Percentiles rank a stretch among this genome's conserved stretches.
Evolutionary conservation across 2,329 filamentous ascomycete species (phyloP).

Genomic region (Paecilomyces formosus): DNA sequence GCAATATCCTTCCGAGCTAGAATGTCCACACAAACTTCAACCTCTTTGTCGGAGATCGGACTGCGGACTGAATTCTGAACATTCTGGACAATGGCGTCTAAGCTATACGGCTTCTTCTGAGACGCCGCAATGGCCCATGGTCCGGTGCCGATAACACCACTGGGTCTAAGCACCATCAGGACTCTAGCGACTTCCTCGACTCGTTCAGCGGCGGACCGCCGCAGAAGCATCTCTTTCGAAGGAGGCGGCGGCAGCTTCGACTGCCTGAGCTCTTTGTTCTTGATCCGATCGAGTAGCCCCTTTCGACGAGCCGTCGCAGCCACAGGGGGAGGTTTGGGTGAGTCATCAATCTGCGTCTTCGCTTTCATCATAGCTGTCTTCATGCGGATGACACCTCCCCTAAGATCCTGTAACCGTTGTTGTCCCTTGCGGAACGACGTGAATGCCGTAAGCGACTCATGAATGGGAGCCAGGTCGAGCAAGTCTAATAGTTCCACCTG

Average conservation of each 20-base stretch:
- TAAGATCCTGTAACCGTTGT: slow-evolving; percentile 33
- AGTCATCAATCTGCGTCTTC: slow-evolving; percentile 11
- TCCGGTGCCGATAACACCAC: slow-evolving; percentile 23
- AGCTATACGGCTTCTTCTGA: slow-evolving; percentile 57
- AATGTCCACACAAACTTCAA: slow-evolving; percentile 40
- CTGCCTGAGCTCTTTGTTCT: slow-evolving; percentile 55
- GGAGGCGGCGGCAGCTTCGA: slow-evolving; percentile 40
- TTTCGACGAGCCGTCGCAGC: slow-evolving; percentile 37
- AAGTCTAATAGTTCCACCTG: slow-evolving; percentile 24
- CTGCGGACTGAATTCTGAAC: slow-evolving; percentile 58
- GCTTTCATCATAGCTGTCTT: slow-evolving; percentile 25
- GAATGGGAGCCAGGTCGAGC: slow-evolving; percentile 26
- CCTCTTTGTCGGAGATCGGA: slow-evolving; percentile 43
- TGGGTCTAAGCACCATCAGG: slow-evolving; percentile 53
- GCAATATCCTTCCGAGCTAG: slow-evolving; percentile 41
- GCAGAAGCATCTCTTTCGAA: slow-evolving; percentile 50
- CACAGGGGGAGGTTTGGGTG: slow-evolving; percentile 16
- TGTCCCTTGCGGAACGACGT: slow-evolving; percentile 31
- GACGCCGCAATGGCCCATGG: slow-evolving; percentile 23
- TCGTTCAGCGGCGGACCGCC: slow-evolving; percentile 59
- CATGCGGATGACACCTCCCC: slow-evolving; percentile 28
- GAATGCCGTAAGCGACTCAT: slow-evolving; percentile 28
- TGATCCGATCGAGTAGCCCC: slow-evolving; percentile 68
- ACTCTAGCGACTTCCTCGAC: slow-evolving; percentile 62
- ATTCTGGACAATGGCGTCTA: slow-evolving; percentile 56